Conservation (phyloP, 2,329 filamentous ascomycete species). For the Penicillium hordei region DNA sequence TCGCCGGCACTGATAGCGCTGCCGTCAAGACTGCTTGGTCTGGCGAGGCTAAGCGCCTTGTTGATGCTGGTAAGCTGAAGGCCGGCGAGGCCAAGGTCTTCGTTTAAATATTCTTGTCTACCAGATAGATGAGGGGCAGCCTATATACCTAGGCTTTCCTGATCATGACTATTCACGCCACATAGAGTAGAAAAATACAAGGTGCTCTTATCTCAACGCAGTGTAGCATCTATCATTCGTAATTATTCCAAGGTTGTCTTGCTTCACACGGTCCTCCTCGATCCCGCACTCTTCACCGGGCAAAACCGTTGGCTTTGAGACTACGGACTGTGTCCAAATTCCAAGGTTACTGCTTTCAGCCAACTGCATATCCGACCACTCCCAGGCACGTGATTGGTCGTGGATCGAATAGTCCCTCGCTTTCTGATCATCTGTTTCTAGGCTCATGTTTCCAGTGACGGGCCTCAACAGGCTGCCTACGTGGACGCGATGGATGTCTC, state of each 20-base stretch:
- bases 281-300: neutral
- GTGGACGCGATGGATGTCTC: neutral
- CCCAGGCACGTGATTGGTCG: neutral
- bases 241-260: neutral
- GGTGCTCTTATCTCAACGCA: neutral
- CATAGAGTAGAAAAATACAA: slow-evolving; percentile 18
- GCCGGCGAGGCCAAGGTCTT: slow-evolving; percentile 72
- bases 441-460: neutral
- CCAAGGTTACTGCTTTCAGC: neutral
- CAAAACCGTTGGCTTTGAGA: neutral
- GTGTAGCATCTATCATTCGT: neutral
- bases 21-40: slow-evolving; percentile 85
- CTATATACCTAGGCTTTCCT: neutral
- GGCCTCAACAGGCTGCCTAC: neutral
- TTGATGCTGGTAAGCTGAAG: slow-evolving; percentile 81
- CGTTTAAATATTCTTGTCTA: slow-evolving; percentile 22
- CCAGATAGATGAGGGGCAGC: slow-evolving; percentile 7
- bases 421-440: neutral
- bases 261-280: neutral
- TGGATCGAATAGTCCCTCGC: neutral
- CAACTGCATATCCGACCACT: slow-evolving; percentile 2
- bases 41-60: slow-evolving; percentile 73
- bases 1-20: slow-evolving; percentile 70
- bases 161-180: slow-evolving; percentile 17
- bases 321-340: neutral